Conservation (phyloP, 2,329 filamentous ascomycete genomes). For the Ceratocystis colombiana region DNA sequence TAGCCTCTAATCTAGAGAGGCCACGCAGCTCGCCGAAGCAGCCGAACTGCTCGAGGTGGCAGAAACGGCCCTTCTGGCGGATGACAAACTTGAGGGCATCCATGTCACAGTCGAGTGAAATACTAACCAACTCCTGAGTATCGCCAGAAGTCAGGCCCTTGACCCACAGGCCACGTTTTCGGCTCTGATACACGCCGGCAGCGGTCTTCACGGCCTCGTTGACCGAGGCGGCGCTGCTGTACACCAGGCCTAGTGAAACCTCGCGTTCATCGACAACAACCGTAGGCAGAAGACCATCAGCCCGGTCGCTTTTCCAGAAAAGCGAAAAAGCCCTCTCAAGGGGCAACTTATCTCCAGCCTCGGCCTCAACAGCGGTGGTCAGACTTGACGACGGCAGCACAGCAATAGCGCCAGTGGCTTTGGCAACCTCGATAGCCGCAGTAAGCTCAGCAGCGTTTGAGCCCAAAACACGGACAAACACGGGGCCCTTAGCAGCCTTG, state of each 20-base stretch:
- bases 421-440: slow-evolving; percentile 38
- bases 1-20: slow-evolving; percentile 76
- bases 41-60: slow-evolving; percentile 80
- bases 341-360: slow-evolving; percentile 45
- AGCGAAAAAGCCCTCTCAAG: slow-evolving; percentile 61
- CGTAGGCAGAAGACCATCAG: slow-evolving; percentile 77
- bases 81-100: slow-evolving; percentile 88
- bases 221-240: slow-evolving; percentile 86
- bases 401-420: slow-evolving; percentile 51
- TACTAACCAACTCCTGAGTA: slow-evolving; percentile 74
- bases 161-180: slow-evolving; percentile 91
- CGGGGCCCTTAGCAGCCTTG: slow-evolving; percentile 38
- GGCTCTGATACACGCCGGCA: slow-evolving; percentile 84
- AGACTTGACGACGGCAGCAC: slow-evolving; percentile 62
- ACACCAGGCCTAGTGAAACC: slow-evolving; percentile 76
- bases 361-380: slow-evolving; percentile 55
- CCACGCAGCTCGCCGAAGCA: slow-evolving; percentile 84
- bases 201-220: slow-evolving; percentile 70
- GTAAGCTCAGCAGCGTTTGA: slow-evolving; percentile 34
- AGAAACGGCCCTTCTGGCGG: slow-evolving; percentile 84
- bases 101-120: slow-evolving; percentile 84
- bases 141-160: slow-evolving; percentile 94
- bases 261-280: slow-evolving; percentile 84
- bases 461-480: slow-evolving; percentile 44
- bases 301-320: slow-evolving; percentile 68